phyloP scores from a whole-genome alignment of 2,329 filamentous ascomycete genomes.

The Nemania sp. region DNA sequence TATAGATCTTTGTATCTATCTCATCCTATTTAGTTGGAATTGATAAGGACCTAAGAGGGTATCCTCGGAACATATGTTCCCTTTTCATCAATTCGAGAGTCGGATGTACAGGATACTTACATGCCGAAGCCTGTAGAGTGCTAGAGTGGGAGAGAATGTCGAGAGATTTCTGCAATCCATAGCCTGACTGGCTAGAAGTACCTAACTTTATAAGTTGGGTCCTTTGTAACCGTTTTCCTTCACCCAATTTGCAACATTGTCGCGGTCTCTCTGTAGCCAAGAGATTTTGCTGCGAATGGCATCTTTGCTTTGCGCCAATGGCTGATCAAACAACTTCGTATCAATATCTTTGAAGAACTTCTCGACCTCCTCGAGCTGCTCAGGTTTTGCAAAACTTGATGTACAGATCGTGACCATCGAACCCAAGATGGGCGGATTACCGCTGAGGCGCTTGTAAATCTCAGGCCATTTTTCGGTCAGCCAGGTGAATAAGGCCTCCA shows the following conservation, averaged over 20 bases:
- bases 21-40: too few species aligned
- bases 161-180: not conserved
- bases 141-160: not conserved
- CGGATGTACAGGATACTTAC: too few species aligned
- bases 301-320: slow-evolving; percentile 87
- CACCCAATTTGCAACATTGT: slow-evolving; percentile 69
- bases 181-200: not conserved
- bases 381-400: slow-evolving; percentile 74
- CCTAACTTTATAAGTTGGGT: slow-evolving; percentile 25
- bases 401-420: slow-evolving; percentile 82
- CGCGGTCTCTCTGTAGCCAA: slow-evolving; percentile 76
- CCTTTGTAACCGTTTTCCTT: slow-evolving; percentile 63
- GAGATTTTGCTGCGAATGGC: slow-evolving; percentile 80
- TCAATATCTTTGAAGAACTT: slow-evolving; percentile 81
- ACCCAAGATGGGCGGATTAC: slow-evolving; percentile 84
- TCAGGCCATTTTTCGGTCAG: slow-evolving; percentile 87
- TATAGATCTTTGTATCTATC: too few species aligned
- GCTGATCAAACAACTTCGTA: slow-evolving; percentile 83
- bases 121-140: too few species aligned
- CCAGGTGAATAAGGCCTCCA: slow-evolving; percentile 80
- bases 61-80: too few species aligned
- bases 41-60: too few species aligned
- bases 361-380: slow-evolving; percentile 76
- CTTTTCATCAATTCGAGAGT: too few species aligned
- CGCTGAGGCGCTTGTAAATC: slow-evolving; percentile 78